Evolutionary conservation across 805 yeast species (phyloP).

Genomic region (Cyberlindnera subsufficiens): DNA sequence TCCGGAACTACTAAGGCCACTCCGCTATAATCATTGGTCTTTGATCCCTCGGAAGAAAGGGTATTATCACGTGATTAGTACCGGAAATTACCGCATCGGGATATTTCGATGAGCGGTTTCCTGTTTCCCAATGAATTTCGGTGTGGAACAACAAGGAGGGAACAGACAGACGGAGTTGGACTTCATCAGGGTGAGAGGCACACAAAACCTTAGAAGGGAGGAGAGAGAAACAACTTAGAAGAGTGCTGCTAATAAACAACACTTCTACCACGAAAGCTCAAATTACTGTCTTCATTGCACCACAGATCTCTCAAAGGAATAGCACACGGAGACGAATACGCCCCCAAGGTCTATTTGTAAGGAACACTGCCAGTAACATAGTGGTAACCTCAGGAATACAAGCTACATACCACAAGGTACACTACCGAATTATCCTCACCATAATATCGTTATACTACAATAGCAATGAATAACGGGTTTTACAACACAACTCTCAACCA

Average conservation of each 20-base stretch:
- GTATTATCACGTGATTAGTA: too few species aligned
- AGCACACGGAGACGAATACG: too few species aligned
- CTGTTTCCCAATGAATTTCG: constrained; percentile 1
- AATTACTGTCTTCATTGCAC: too few species aligned
- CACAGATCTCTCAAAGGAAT: too few species aligned
- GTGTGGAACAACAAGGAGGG: background rate
- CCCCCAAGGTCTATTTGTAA: too few species aligned
- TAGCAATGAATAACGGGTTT: constrained; percentile 16
- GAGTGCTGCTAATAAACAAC: too few species aligned
- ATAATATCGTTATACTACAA: background rate
- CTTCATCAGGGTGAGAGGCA: background rate
- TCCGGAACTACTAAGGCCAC: background rate
- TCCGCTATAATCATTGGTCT: constrained; percentile 2
- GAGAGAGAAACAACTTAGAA: too few species aligned
- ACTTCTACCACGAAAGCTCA: too few species aligned
- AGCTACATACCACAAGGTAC: too few species aligned
- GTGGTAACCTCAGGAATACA: too few species aligned
- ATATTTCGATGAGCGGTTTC: background rate
- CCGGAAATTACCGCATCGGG: background rate
- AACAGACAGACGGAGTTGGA: background rate
- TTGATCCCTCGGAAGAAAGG: background rate
- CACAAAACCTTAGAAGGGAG: background rate
- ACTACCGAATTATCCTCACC: too few species aligned
- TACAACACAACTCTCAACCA: constrained; percentile 8
- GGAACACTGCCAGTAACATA: too few species aligned